Conservation (phyloP, 148 eudicot genomes). For the Cornus kousa region DNA sequence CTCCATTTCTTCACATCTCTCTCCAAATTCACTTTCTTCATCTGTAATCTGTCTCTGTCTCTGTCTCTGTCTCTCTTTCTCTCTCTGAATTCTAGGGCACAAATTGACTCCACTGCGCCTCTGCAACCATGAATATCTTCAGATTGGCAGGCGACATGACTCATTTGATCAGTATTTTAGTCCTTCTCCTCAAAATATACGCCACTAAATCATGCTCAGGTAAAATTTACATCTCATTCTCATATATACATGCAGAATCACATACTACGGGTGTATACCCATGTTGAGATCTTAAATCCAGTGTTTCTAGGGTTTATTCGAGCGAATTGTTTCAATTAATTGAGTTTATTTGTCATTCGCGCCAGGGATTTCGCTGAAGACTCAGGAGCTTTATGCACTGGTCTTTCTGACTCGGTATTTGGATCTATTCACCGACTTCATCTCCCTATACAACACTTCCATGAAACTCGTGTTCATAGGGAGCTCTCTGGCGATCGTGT, state of each 20-base stretch:
- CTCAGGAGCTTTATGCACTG: slow-evolving; percentile 83
- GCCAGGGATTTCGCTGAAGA: slow-evolving; percentile 88
- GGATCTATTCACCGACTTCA: slow-evolving; percentile 74
- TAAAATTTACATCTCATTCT: background rate
- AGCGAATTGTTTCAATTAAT: background rate
- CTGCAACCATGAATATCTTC: slow-evolving; percentile 61
- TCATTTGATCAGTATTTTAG: slow-evolving; percentile 67
- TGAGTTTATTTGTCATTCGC: background rate
- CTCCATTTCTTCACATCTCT: background rate
- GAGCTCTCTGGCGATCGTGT: slow-evolving; percentile 74
- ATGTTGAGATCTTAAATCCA: background rate
- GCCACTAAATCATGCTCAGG: slow-evolving; percentile 90
- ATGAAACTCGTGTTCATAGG: slow-evolving; percentile 80
- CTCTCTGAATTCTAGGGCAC: background rate
- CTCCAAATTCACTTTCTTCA: background rate
- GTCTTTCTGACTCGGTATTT: slow-evolving; percentile 82
- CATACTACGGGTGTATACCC: background rate
- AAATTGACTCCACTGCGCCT: background rate
- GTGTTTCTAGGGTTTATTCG: background rate
- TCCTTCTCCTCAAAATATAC: slow-evolving; percentile 78
- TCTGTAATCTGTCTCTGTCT: background rate
- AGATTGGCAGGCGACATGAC: slow-evolving; percentile 83
- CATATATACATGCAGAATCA: background rate
- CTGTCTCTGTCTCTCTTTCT: background rate
- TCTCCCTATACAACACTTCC: slow-evolving; percentile 69